Base-by-base conservation (phyloP, 768 basidiomycete genomes). In the Termitomyces sp. region DNA sequence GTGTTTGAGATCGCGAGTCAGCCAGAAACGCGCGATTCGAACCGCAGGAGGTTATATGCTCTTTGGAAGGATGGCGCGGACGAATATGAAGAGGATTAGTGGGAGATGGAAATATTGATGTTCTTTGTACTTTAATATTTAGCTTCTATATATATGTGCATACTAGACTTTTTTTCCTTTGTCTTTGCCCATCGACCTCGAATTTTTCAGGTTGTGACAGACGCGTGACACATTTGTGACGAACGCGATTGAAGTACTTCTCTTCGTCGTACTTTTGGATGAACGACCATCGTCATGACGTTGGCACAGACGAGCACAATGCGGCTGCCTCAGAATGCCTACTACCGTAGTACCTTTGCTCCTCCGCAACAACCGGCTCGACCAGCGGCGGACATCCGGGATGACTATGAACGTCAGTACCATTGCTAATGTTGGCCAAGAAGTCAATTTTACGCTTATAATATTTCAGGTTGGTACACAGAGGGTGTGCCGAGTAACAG, bases 1-100 rank as follows among this genome's bases (percentile, higher is more conserved):
- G 63, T 96, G 46, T 95, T 96, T 66, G 81, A 87, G 18, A 73
- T 85, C 34, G 93, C 94, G 36, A 87, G 91, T 65, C 76, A 82
- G 39, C 77, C 84, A 59, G 84, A 87, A n/a, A 87, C 90, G 42
- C 81, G 83, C 66, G 91, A 93, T 64, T 75, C 85, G 6, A 94
- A 89, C 70, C 81, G 95, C 65, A 77, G 91, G 71, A 92, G 84
- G 76, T 80, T 98, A 74, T 96, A 95, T 69, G 79, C 79, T 6
- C 71, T 94, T 30, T 96, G 91, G 84, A 89, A 87, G 71, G 82
- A 81, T 36, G 76, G 75, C 49, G 78, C 76, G 37, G 39, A 54
- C 12, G 53, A 53, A 30, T 82, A 82, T 24, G 83, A 81, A 20
- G 68, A 66, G 47, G 69, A 71, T 54, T 64, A 58, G 69, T 67